phyloP scores from a whole-genome alignment of 2,329 filamentous ascomycete species.

The Lachnellula arida region DNA sequence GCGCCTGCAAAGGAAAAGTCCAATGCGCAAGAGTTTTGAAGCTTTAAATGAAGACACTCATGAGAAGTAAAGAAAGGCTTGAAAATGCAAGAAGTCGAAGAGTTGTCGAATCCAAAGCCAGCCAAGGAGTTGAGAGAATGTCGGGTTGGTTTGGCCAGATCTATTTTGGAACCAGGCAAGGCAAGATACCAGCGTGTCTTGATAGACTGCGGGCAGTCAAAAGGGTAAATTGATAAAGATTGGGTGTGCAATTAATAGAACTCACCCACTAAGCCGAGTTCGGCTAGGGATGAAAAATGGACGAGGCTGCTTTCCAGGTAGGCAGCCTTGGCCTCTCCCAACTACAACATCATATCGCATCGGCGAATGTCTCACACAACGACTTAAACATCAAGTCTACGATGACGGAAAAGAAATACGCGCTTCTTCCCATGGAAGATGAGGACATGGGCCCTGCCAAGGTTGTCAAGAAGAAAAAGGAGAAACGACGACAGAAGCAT shows the following conservation, averaged over 20 bases:
- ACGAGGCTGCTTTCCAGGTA: too few relatives aligned
- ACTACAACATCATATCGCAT: too few relatives aligned
- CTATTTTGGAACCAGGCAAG: slow-evolving; percentile 14
- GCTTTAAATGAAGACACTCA: slow-evolving; percentile 11
- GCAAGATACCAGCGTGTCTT: slow-evolving; percentile 15
- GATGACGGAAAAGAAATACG: slow-evolving; percentile 54
- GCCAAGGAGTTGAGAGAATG: background rate
- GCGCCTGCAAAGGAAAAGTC: slow-evolving; percentile 11
- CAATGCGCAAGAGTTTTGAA: slow-evolving; percentile 2
- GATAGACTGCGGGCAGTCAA: too few relatives aligned
- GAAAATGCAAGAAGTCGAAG: background rate
- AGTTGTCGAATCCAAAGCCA: slow-evolving; percentile 5
- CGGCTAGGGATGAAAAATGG: too few relatives aligned
- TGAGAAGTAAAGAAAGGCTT: slow-evolving; percentile 17
- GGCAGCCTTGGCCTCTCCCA: too few relatives aligned
- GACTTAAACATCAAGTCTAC: background rate
- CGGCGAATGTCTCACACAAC: too few relatives aligned
- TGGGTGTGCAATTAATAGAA: background rate
- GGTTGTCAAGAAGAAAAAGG: slow-evolving; percentile 45
- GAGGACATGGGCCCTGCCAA: slow-evolving; percentile 54
- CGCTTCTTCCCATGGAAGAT: slow-evolving; percentile 63
- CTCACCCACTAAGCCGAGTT: too few relatives aligned
- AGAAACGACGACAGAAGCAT: slow-evolving; percentile 33
- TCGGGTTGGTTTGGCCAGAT: slow-evolving; percentile 8
- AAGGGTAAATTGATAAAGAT: background rate